Percentiles rank a stretch among this genome's conserved stretches.
Conservation (phyloP, 2,329 filamentous ascomycete genomes). For the Bipolaris gigantea region DNA sequence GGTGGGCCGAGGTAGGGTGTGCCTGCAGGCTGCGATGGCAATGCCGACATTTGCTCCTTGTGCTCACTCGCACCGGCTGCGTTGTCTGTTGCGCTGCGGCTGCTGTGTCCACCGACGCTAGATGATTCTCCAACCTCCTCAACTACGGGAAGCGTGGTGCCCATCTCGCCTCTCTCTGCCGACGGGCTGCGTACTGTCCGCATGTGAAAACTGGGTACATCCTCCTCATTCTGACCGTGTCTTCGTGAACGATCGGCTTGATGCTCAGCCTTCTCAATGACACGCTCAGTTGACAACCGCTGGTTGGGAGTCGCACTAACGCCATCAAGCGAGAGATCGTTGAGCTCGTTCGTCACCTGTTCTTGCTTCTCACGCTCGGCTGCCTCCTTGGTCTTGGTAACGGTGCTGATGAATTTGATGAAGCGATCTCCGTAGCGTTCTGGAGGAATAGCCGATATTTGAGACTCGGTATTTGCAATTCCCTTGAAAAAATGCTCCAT, state of each 20-base stretch:
- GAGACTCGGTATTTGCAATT: slow-evolving; percentile 74
- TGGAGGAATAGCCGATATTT: slow-evolving; percentile 91
- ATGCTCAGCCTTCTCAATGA: slow-evolving; percentile 63
- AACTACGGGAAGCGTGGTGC: slow-evolving; percentile 75
- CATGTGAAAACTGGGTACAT: slow-evolving; percentile 65
- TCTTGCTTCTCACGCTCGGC: slow-evolving; percentile 60
- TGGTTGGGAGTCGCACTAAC: slow-evolving; percentile 39
- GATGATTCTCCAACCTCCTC: slow-evolving; percentile 83
- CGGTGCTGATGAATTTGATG: slow-evolving; percentile 83
- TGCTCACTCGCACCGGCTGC: slow-evolving; percentile 7
- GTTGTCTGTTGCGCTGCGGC: slow-evolving; percentile 38
- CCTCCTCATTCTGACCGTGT: slow-evolving; percentile 52
- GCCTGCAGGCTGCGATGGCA: slow-evolving; percentile 30
- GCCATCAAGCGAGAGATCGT: slow-evolving; percentile 45
- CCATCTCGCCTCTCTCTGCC: slow-evolving; percentile 58
- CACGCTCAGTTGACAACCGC: slow-evolving; percentile 52
- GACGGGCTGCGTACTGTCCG: slow-evolving; percentile 60
- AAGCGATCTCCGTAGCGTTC: slow-evolving; percentile 92
- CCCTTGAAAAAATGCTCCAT: slow-evolving; percentile 98
- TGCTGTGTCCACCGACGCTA: slow-evolving; percentile 64
- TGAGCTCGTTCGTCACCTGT: slow-evolving; percentile 33
- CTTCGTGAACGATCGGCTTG: slow-evolving; percentile 61
- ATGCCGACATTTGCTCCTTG: slow-evolving; percentile 15
- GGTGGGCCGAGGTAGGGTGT: slow-evolving; percentile 16
- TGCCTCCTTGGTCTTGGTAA: slow-evolving; percentile 89